A percentile compares a stretch with the other conserved stretches of the same genome.
These are phyloP conservation scores for Pseudonitzschia multiseries DNA, from an alignment of 108 stramenopile species.

Conservation along the genomic window DNA sequence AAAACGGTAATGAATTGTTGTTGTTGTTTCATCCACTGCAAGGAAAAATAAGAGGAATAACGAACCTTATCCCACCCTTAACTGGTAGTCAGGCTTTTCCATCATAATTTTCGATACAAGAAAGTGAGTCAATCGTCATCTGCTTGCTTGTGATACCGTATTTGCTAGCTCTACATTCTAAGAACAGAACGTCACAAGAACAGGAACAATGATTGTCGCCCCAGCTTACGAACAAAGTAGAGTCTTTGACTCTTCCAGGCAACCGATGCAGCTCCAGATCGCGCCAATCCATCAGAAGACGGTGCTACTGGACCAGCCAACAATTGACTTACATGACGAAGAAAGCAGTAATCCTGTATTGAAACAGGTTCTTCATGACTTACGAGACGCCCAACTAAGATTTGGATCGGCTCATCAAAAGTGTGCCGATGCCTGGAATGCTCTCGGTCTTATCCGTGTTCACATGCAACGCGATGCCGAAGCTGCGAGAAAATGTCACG, in stretches of 20 bases:
- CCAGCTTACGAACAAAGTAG: background rate
- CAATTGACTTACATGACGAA: background rate
- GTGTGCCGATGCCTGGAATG: conserved; percentile 31
- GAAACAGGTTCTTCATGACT: conserved; percentile 9
- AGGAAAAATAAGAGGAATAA: too few species aligned
- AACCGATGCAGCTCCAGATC: background rate
- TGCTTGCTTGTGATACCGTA: too few species aligned
- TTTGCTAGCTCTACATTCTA: too few species aligned
- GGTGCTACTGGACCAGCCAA: background rate
- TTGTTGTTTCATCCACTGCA: too few species aligned
- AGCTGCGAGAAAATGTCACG: conserved; percentile 27
- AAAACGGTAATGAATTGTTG: too few species aligned
- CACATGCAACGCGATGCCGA: conserved; percentile 39
- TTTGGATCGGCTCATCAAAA: conserved; percentile 5
- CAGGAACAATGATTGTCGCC: background rate
- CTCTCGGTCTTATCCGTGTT: conserved; percentile 35
- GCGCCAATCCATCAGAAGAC: background rate
- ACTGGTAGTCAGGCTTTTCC: too few species aligned
- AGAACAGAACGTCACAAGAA: too few species aligned
- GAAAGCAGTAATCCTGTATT: conserved; percentile 12
- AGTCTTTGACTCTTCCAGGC: conserved; percentile 2
- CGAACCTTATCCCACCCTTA: too few species aligned
- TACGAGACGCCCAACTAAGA: conserved; percentile 12
- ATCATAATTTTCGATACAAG: too few species aligned
- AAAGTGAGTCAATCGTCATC: too few species aligned